These are phyloP conservation scores for Tolypocladium sp. DNA, from an alignment of 2,329 filamentous ascomycete genomes.

Conservation along the genomic window DNA sequence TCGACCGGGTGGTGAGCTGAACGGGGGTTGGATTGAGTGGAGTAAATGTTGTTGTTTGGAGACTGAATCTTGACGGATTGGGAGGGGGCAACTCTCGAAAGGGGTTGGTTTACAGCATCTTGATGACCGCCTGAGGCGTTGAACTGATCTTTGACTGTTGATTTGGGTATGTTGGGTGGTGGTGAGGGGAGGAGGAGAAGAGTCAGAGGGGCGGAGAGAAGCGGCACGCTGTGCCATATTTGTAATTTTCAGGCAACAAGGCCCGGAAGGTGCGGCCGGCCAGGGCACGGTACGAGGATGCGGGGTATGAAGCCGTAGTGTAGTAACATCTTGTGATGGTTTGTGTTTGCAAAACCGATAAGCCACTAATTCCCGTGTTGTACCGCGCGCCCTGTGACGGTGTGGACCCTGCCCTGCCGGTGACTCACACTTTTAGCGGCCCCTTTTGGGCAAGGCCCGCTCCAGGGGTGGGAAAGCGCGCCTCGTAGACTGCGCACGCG, in stretches of 20 bases:
- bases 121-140: conserved; percentile 33
- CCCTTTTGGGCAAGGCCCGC: conserved; percentile 18
- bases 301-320: not conserved
- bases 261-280: conserved; percentile 6
- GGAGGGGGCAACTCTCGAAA: conserved; percentile 24
- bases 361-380: not conserved
- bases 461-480: conserved; percentile 6
- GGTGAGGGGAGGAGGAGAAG: conserved; percentile 21
- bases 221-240: conserved; percentile 21
- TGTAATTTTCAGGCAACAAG: conserved; percentile 40
- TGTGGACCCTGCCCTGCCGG: conserved; percentile 14
- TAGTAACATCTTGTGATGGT: not conserved
- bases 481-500: not conserved
- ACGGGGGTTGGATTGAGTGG: conserved; percentile 35
- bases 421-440: conserved; percentile 24
- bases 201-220: conserved; percentile 11
- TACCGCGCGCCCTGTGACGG: conserved; percentile 13
- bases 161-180: conserved; percentile 22
- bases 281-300: not conserved
- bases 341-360: not conserved
- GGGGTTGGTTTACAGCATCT: conserved; percentile 49
- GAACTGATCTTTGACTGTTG: conserved; percentile 14
- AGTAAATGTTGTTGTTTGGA: conserved; percentile 28
- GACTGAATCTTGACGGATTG: conserved; percentile 46
- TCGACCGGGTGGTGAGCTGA: conserved; percentile 50